Percentiles rank a stretch among this genome's conserved stretches.
These are phyloP conservation scores for Hyaloscypha hepaticicola DNA, from an alignment of 495 filamentous ascomycete species.

Conservation along the genomic window DNA sequence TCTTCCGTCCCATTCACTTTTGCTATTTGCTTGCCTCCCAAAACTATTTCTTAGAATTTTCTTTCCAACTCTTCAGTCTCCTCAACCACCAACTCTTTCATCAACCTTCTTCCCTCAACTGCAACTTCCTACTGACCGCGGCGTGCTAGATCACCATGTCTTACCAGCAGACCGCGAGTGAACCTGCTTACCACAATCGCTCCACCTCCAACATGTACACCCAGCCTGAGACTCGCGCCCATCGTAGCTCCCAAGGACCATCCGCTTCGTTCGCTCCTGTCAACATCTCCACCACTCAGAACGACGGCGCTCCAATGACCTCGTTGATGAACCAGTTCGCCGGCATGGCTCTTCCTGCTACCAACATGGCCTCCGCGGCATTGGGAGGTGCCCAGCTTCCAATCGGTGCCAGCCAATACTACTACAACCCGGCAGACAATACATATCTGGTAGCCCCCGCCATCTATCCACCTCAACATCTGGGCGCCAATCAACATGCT, in stretches of 20 bases:
- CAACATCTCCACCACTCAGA: slow-evolving; percentile 5
- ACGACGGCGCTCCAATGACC: slow-evolving; percentile 22
- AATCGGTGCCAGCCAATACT: slow-evolving; percentile 33
- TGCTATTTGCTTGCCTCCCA: slow-evolving; percentile 21
- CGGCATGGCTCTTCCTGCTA: slow-evolving; percentile 37
- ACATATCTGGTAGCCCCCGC: slow-evolving; percentile 36
- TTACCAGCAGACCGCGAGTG: slow-evolving; percentile 31
- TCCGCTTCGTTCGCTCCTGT: slow-evolving; percentile 16
- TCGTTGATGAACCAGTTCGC: slow-evolving; percentile 42
- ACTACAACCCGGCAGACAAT: slow-evolving; percentile 37
- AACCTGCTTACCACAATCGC: slow-evolving; percentile 20
- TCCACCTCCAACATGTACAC: slow-evolving; percentile 29
- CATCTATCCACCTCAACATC: slow-evolving; percentile 29
- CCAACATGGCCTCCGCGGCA: slow-evolving; percentile 33
- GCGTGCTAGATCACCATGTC: slow-evolving; percentile 37
- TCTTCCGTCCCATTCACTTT: slow-evolving; percentile 30
- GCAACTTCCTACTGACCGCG: slow-evolving; percentile 48
- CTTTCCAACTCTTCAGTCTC: background rate
- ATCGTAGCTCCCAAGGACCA: slow-evolving; percentile 27
- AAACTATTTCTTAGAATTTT: slow-evolving; percentile 40
- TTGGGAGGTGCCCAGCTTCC: slow-evolving; percentile 30
- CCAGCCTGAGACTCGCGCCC: slow-evolving; percentile 26
- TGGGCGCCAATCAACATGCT: slow-evolving; percentile 21
- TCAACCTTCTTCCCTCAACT: background rate
- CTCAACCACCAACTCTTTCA: background rate